phyloP scores from a whole-genome alignment of 2,329 filamentous ascomycete genomes.

The Penicillium sp. region DNA sequence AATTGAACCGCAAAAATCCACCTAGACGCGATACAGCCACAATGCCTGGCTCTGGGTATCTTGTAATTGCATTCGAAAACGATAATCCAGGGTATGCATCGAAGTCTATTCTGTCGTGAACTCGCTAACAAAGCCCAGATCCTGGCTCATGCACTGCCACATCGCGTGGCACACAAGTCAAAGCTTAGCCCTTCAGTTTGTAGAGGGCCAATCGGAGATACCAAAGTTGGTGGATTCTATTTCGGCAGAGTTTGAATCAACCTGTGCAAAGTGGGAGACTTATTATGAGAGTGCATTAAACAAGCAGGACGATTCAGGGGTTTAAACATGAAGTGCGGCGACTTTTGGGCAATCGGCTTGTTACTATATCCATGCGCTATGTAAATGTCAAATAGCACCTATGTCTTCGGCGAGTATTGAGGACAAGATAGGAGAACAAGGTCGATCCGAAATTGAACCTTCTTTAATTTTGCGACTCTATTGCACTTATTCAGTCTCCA shows the following conservation, averaged over 20 bases:
- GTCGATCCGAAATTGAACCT: neutral
- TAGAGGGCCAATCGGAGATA: neutral
- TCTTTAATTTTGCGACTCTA: neutral
- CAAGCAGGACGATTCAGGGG: neutral
- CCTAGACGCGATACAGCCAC: constrained; percentile 14
- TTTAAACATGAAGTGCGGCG: too few species aligned
- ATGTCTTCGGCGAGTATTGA: neutral
- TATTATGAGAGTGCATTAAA: neutral
- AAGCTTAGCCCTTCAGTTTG: neutral
- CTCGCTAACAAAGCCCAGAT: neutral
- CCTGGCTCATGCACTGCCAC: neutral
- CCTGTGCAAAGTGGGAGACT: neutral
- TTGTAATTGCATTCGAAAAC: neutral
- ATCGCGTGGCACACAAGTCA: neutral
- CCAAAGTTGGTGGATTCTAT: neutral
- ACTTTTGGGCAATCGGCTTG: neutral
- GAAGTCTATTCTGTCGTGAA: neutral
- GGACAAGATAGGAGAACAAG: neutral
- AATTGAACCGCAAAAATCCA: constrained; percentile 11
- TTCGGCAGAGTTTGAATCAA: neutral
- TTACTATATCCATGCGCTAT: neutral
- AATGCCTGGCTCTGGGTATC: constrained; percentile 5
- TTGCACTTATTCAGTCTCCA: too few species aligned
- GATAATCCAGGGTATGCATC: neutral
- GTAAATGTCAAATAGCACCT: neutral